Conservation (phyloP, 2,329 filamentous ascomycete species). For the Tolypocladium cylindrosporum region DNA sequence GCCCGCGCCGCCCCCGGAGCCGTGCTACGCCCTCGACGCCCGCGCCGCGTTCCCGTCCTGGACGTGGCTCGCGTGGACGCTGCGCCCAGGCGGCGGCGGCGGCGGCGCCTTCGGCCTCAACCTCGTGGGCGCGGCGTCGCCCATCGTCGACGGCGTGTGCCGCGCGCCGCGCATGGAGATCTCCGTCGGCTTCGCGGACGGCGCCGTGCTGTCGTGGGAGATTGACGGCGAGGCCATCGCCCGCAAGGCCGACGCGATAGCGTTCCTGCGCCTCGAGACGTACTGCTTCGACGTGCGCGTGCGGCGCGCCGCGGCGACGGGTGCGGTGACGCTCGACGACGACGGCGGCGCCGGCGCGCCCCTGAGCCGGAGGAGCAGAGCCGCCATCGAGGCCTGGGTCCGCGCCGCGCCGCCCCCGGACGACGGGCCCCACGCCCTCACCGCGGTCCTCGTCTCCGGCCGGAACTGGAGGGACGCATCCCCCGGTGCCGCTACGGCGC, state of each 20-base stretch:
- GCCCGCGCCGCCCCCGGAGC: conserved; percentile 9
- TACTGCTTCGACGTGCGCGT: conserved; percentile 22
- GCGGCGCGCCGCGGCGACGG: conserved; percentile 4
- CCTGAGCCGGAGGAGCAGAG: conserved; percentile 11
- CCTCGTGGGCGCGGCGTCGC: conserved; percentile 16
- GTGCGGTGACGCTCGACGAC: conserved; percentile 1
- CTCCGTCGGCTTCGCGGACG: conserved; percentile 23
- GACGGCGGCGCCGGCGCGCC: conserved; percentile 3
- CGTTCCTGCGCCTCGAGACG: conserved; percentile 22
- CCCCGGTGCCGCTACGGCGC: conserved; percentile 14
- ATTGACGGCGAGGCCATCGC: conserved; percentile 21
- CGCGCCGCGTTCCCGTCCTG: conserved; percentile 21
- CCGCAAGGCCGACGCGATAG: conserved; percentile 13
- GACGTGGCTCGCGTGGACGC: conserved; percentile 27
- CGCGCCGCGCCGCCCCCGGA: conserved; percentile 7
- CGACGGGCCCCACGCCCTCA: conserved; percentile 12
- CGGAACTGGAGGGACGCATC: conserved; percentile 16
- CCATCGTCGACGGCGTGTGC: conserved; percentile 17
- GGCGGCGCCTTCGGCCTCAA: conserved; percentile 17
- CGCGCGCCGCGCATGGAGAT: conserved; percentile 22
- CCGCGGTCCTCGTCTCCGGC: conserved; percentile 18
- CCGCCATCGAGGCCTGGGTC: conserved; percentile 8
- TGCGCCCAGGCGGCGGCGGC: too few species aligned
- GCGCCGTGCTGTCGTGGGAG: conserved; percentile 23
- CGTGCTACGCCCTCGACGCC: conserved; percentile 13